phyloP scores from a whole-genome alignment of 345 rosid genomes.

The Salix viminalis region DNA sequence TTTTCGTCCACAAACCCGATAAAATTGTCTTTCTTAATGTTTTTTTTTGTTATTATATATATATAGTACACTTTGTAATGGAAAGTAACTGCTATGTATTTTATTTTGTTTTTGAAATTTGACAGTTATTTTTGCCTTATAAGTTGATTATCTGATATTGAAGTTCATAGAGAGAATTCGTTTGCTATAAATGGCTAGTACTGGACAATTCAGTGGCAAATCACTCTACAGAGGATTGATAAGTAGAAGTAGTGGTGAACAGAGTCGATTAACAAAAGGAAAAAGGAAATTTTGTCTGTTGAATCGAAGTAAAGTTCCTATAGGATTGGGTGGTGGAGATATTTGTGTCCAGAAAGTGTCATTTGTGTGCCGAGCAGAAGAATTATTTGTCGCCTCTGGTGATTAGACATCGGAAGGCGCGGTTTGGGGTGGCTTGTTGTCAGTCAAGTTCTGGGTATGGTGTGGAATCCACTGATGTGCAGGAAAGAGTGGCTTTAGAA shows the following conservation, averaged over 20 bases:
- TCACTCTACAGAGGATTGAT: constrained; percentile 32
- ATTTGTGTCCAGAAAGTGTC: constrained; percentile 6
- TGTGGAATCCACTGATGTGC: constrained; percentile 35
- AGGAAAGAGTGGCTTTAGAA: constrained; percentile 17
- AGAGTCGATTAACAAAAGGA: constrained; percentile 14
- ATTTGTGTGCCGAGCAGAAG: constrained; percentile 19
- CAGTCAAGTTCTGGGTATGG: constrained; percentile 45
- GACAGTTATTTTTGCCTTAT: neutral
- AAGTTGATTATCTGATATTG: neutral
- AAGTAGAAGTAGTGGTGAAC: constrained; percentile 28
- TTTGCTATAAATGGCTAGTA: constrained; percentile 26
- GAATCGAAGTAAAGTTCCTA: constrained; percentile 15
- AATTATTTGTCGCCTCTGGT: constrained; percentile 26
- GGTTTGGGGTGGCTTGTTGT: constrained; percentile 24
- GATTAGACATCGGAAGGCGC: constrained; percentile 28
- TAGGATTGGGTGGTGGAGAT: constrained; percentile 22
- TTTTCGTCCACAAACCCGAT: neutral
- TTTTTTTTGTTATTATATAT: too few relatives aligned
- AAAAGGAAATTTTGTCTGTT: constrained; percentile 15
- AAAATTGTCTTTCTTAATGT: neutral
- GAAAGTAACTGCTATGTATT: neutral
- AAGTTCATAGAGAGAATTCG: neutral
- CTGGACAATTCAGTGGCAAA: constrained; percentile 36
- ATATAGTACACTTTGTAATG: neutral
- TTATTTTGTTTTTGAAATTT: neutral